Conservation (phyloP, 495 filamentous ascomycete genomes). For the Aspergillus egyptiacus region DNA sequence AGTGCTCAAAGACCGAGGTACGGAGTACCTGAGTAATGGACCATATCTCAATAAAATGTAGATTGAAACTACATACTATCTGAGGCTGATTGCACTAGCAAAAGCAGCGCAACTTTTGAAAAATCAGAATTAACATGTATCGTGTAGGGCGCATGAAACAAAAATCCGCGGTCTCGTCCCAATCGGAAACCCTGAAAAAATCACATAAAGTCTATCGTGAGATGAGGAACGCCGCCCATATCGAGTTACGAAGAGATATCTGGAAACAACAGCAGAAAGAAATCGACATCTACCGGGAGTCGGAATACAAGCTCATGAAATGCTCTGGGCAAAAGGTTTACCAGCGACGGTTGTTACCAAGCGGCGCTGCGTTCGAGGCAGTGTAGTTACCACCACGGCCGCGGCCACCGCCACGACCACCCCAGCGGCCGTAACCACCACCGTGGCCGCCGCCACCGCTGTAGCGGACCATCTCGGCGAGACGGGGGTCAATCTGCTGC, state of each 20-base stretch:
- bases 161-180: conserved; percentile 11
- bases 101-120: conserved; percentile 14
- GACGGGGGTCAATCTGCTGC: conserved; percentile 94
- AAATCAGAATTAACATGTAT: conserved; percentile 28
- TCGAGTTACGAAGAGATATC: conserved; percentile 32
- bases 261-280: conserved; percentile 20
- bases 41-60: no score
- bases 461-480: conserved; percentile 93
- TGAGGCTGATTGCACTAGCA: conserved; percentile 9
- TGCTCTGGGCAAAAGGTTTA: conserved; percentile 32
- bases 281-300: conserved; percentile 34
- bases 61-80: conserved; percentile 17
- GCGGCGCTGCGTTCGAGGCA: conserved; percentile 57
- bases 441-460: conserved; percentile 78
- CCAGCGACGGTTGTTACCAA: conserved; percentile 59
- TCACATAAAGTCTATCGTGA: conserved; percentile 38
- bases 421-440: conserved; percentile 55
- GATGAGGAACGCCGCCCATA: conserved; percentile 41
- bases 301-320: conserved; percentile 29
- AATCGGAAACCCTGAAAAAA: conserved; percentile 14
- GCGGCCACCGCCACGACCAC: conserved; percentile 57
- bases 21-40: no score
- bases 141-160: conserved; percentile 13
- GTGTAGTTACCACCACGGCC: conserved; percentile 48
- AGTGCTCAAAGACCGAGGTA: no score